Base-by-base conservation (phyloP, 2,329 filamentous ascomycete species). In the Xylaria sp. region DNA sequence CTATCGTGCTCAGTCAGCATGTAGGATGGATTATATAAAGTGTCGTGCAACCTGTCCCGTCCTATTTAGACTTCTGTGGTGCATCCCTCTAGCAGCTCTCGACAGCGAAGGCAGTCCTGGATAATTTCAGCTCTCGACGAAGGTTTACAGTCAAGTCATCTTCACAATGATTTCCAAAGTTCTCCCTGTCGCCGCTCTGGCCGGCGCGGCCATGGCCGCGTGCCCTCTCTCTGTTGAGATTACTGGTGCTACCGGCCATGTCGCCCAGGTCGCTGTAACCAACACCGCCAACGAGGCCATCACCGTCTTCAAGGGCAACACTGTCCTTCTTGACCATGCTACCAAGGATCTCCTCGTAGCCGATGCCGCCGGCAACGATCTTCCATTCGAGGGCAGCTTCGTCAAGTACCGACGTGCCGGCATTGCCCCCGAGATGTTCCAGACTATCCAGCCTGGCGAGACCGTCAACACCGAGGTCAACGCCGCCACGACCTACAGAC, bases 261-360 rank as follows among this genome's bases (percentile, higher is more conserved):
- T 71, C 39, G 65, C 71, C 6, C 62, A 71, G 19, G 71, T 72
- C 7, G 69, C 64, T 21, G 62, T 72, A 11, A 72, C 71, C 32
- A 72, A 72, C 65, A 72, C 71, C 8, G 71, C 61, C 45, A 36
- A 32, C 36, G 69, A 72, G 65, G 47, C 71, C 17, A 58, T 72
- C 34, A 72, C 71, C 9, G 70, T 72, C 53, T 72, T 69, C 67
- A 71, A 66, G 64, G 70, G 69, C 50, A 72, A 72, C 66, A 72
- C 70, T 19, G 69, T 71, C 19, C 60, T 72, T 34, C 58, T 60
- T 34, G 67, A 64, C 17, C 71, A 72, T 34, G 48, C 71, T n/a
- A 72, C 71, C 48, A 72, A 69, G 58, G 69, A 72, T 42, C 67
- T 72, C 36, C 50, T 54, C 7, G 69, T 71, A 24, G 21, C 67